Conservation (phyloP, 768 basidiomycete species). For the Boletus rubropictus region DNA sequence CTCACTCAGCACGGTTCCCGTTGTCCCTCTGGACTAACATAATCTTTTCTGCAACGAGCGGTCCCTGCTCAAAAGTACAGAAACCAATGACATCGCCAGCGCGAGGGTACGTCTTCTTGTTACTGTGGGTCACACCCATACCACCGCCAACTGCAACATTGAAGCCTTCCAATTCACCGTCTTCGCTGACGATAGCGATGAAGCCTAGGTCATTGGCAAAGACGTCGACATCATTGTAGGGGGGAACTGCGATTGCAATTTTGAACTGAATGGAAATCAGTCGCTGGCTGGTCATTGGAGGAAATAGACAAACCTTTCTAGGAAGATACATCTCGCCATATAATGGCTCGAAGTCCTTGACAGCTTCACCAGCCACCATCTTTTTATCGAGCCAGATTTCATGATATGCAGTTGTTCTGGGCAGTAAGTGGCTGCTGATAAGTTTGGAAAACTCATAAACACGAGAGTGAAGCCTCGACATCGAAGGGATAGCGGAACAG, state of each 20-base stretch:
- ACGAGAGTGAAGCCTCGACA: conserved; percentile 79
- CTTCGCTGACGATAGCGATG: conserved; percentile 80
- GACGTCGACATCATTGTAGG: conserved; percentile 93
- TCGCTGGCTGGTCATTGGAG: neutral
- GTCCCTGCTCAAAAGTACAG: conserved; percentile 82
- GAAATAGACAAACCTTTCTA: conserved; percentile 61
- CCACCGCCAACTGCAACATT: conserved; percentile 94
- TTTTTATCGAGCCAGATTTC: conserved; percentile 99
- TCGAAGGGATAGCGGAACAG: conserved; percentile 83
- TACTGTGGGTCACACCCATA: conserved; percentile 99
- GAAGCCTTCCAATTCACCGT: conserved; percentile 82
- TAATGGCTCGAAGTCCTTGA: conserved; percentile 94
- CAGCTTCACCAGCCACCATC: conserved; percentile 85
- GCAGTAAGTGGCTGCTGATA: conserved; percentile 82
- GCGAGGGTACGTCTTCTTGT: conserved; percentile 98
- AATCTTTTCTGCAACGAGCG: conserved; percentile 83
- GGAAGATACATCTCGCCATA: conserved; percentile 98
- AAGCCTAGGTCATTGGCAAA: conserved; percentile 96
- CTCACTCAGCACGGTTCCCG: conserved; percentile 90
- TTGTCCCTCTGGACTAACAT: conserved; percentile 93
- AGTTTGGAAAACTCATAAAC: conserved; percentile 80
- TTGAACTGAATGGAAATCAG: conserved; percentile 64
- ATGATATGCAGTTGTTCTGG: conserved; percentile 89
- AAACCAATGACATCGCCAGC: conserved; percentile 86
- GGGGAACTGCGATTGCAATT: conserved; percentile 92